Evolutionary conservation across 2,329 filamentous ascomycete genomes (phyloP), one percentile per base, ranked within the genome.

Genomic region (Fusarium sarcochroum): DNA sequence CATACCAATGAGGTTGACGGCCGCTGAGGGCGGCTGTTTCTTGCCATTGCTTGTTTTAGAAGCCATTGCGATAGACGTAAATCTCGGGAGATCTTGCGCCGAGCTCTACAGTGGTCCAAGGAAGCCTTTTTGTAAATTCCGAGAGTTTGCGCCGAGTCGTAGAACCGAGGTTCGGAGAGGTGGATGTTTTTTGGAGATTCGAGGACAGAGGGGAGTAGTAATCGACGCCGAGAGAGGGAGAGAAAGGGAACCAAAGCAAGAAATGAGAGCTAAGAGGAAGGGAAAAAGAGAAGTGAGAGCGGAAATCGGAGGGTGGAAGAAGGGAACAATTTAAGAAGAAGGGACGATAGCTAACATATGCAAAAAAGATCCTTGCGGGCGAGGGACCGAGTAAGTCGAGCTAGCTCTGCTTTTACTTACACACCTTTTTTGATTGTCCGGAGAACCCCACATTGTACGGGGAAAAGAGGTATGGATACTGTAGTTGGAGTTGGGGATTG

Each of bases 1-100:
- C 87, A 75, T 85, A 96, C 93, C 93, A 76, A 98, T 94, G 75
- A 98, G 83, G 81, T 98, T 98, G 47, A 93, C 94, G 44, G 94
- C 94, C 68, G 90, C 92, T 57, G 94, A 94, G 63, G 94, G 89
- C 74, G 93, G 91, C 84, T 91, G 89, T 84, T 92, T 95, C 82
- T 85, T 78, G 58, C 72, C 76, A 54, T 76, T 75, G 47, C 65
- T 53, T 32, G 61, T 55, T 73, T 74, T 59, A 69, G 64, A 72
- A 70, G 80, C 72, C 80, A 81, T 81, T 66, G 64, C 70, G 63
- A 66, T 49, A 6, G 37, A 62, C 40, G 25, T 32, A 21, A 47
- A 58, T 32, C n/a, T 45, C 47, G 25, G 18, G 27, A 48, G 17
- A 42, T 46, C n/a, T 46, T 48, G 41, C 37, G 34, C 47, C 54